Evolutionary conservation across 2,329 filamentous ascomycete genomes (phyloP).

Genomic region (Aspergillus ruber): DNA sequence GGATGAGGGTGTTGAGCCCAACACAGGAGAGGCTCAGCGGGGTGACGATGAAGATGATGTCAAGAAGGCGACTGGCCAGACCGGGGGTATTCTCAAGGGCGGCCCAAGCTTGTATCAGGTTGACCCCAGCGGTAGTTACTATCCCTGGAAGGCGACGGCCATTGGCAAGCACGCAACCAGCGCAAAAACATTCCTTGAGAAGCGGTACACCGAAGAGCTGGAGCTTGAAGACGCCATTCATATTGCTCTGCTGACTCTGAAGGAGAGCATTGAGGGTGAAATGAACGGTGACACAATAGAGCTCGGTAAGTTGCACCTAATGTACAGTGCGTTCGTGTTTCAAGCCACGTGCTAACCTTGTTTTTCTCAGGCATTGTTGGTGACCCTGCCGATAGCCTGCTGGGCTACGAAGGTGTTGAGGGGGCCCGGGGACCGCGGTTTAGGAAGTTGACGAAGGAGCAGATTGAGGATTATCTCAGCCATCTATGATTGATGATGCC

Average conservation of each 20-base stretch:
- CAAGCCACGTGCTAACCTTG: neutral
- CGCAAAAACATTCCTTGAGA: constrained; percentile 98
- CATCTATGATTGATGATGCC: constrained; percentile 64
- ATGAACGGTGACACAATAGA: constrained; percentile 99
- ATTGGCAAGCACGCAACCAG: constrained; percentile 98
- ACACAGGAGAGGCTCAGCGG: constrained; percentile 59
- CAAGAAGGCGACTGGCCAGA: constrained; percentile 75
- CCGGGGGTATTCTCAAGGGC: constrained; percentile 89
- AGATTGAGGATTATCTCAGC: constrained; percentile 99
- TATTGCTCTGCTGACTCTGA: constrained; percentile 92
- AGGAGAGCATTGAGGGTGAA: constrained; percentile 98
- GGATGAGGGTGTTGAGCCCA: constrained; percentile 93
- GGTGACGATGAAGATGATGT: constrained; percentile 53
- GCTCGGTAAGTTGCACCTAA: constrained; percentile 61
- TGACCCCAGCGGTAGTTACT: constrained; percentile 97
- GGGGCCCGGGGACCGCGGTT: constrained; percentile 39
- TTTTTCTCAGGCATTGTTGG: constrained; percentile 77
- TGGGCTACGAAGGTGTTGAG: constrained; percentile 62
- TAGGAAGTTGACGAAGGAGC: constrained; percentile 77
- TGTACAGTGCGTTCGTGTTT: neutral
- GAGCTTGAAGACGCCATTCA: constrained; percentile 98
- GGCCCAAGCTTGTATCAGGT: constrained; percentile 98
- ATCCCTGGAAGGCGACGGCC: constrained; percentile 98
- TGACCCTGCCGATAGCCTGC: constrained; percentile 82
- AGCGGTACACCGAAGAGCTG: constrained; percentile 94